Conservation (phyloP, 495 filamentous ascomycete species). For the Lasiosphaeris hirsuta region DNA sequence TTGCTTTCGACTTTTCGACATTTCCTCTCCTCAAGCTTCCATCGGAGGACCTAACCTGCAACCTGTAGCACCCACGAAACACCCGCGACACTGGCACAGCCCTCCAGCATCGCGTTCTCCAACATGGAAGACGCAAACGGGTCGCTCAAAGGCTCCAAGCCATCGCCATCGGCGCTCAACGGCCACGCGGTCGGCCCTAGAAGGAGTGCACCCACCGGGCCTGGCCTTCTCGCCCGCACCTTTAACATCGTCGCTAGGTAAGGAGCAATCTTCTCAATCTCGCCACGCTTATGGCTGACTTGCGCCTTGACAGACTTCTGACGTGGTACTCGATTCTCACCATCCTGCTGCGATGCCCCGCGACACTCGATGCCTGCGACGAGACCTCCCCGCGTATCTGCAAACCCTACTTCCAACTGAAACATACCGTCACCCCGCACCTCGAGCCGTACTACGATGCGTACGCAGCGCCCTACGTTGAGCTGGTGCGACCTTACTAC, state of each 20-base stretch:
- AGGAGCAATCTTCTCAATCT: conserved; percentile 10
- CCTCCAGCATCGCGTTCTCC: neutral
- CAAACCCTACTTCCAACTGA: conserved; percentile 72
- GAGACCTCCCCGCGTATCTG: conserved; percentile 75
- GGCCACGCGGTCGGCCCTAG: conserved; percentile 28
- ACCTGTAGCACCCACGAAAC: neutral
- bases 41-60: neutral
- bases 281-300: neutral
- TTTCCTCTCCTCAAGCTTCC: neutral
- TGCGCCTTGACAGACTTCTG: conserved; percentile 53
- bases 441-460: conserved; percentile 80
- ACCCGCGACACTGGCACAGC: neutral
- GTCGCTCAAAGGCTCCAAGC: conserved; percentile 23
- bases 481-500: conserved; percentile 72
- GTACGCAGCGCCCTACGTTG: conserved; percentile 79
- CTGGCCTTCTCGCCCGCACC: conserved; percentile 46
- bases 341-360: conserved; percentile 77
- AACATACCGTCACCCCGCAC: conserved; percentile 68
- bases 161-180: conserved; percentile 22
- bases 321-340: conserved; percentile 85
- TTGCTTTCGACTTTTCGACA: neutral
- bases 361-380: conserved; percentile 59
- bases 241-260: conserved; percentile 64
- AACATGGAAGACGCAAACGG: conserved; percentile 37
- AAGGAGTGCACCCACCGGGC: conserved; percentile 24